These are phyloP conservation scores for Mariannaea sp. DNA, from an alignment of 2,329 filamentous ascomycete species.

Conservation along the genomic window DNA sequence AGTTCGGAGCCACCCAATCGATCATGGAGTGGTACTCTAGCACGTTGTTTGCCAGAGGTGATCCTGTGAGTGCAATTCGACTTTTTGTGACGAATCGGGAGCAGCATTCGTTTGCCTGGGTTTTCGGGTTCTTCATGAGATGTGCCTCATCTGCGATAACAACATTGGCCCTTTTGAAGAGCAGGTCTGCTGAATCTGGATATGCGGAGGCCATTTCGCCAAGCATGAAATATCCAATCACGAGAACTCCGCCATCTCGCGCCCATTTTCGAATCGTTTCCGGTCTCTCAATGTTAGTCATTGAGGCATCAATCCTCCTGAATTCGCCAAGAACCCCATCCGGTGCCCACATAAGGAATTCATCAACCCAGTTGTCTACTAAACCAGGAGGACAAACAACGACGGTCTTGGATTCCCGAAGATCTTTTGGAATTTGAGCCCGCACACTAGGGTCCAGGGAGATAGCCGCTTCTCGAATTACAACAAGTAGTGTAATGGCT, in stretches of 20 bases:
- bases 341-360: conserved; percentile 73
- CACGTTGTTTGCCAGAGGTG: conserved; percentile 83
- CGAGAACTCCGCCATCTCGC: conserved; percentile 68
- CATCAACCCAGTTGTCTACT: conserved; percentile 82
- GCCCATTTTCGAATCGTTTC: conserved; percentile 63
- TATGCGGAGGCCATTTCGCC: conserved; percentile 41
- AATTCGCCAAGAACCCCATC: conserved; percentile 58
- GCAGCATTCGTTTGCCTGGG: conserved; percentile 59
- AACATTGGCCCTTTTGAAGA: conserved; percentile 68
- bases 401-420: conserved; percentile 68
- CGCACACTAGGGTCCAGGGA: conserved; percentile 62
- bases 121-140: conserved; percentile 68
- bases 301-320: conserved; percentile 56
- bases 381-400: conserved; percentile 77
- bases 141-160: conserved; percentile 89
- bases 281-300: conserved; percentile 46
- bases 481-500: conserved; percentile 79
- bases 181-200: conserved; percentile 47
- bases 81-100: conserved; percentile 66
- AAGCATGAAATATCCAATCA: conserved; percentile 77
- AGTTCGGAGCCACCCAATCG: conserved; percentile 82
- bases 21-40: conserved; percentile 87
- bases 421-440: conserved; percentile 68
- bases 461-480: conserved; percentile 68
- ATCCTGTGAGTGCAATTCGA: conserved; percentile 84